Evolutionary conservation across 2,329 filamentous ascomycete species (phyloP).

Genomic region (Ophiobolus disseminans): DNA sequence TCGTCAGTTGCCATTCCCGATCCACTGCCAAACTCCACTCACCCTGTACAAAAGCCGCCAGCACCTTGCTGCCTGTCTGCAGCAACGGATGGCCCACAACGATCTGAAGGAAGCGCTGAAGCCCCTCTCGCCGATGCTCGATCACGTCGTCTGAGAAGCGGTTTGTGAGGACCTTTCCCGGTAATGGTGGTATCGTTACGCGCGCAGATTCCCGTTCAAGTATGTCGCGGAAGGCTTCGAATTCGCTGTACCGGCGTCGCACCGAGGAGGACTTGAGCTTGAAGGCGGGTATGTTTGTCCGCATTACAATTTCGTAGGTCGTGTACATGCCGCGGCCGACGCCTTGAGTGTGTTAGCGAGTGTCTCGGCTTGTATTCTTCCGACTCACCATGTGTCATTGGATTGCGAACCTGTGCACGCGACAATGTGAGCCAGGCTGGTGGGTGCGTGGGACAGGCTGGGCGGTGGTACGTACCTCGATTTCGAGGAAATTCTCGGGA

Average conservation of each 20-base stretch:
- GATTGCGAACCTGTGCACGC: constrained; percentile 78
- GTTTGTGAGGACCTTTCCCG: constrained; percentile 97
- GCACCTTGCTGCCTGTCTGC: constrained; percentile 96
- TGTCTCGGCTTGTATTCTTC: neutral
- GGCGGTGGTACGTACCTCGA: constrained; percentile 69
- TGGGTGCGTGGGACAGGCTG: constrained; percentile 10
- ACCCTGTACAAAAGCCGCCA: constrained; percentile 98
- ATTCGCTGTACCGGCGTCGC: constrained; percentile 93
- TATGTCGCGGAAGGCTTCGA: constrained; percentile 98
- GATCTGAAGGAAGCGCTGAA: constrained; percentile 96
- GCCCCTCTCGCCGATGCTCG: constrained; percentile 86
- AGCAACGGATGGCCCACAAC: constrained; percentile 94
- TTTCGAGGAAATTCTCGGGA: constrained; percentile 98
- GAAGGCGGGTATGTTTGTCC: constrained; percentile 98
- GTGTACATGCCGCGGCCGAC: constrained; percentile 97
- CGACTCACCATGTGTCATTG: constrained; percentile 51
- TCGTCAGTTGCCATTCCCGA: constrained; percentile 18
- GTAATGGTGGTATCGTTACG: constrained; percentile 93
- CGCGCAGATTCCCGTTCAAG: constrained; percentile 92
- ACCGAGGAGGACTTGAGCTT: constrained; percentile 87
- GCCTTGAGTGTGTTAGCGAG: constrained; percentile 70
- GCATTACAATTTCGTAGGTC: constrained; percentile 96
- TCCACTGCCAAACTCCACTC: constrained; percentile 19
- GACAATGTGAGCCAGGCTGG: constrained; percentile 32
- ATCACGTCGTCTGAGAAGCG: constrained; percentile 98